These are phyloP conservation scores for Ploettnerulaceae sp. DNA, from an alignment of 2,329 filamentous ascomycete species.

Conservation along the genomic window DNA sequence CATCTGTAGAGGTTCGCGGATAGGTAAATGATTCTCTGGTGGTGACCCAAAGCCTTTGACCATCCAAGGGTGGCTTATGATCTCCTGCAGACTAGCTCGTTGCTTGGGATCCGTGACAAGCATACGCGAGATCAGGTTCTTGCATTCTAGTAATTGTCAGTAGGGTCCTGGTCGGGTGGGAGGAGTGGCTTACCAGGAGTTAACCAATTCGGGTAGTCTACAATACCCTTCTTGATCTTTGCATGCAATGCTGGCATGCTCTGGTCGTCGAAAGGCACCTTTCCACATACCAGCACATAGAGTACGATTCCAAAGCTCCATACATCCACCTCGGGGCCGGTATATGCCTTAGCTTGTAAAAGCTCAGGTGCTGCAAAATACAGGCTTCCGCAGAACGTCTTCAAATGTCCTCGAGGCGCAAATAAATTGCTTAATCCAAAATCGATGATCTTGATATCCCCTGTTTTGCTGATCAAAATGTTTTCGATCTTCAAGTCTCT, in stretches of 20 bases:
- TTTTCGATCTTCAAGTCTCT: slow-evolving; percentile 98
- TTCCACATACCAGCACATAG: slow-evolving; percentile 94
- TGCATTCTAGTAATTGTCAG: slow-evolving; percentile 64
- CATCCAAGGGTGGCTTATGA: slow-evolving; percentile 95
- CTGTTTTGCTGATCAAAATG: slow-evolving; percentile 97
- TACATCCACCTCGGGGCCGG: slow-evolving; percentile 91
- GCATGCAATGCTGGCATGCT: slow-evolving; percentile 98
- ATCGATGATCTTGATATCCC: slow-evolving; percentile 99
- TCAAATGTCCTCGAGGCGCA: slow-evolving; percentile 73
- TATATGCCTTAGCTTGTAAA: slow-evolving; percentile 89
- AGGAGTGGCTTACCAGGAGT: slow-evolving; percentile 64
- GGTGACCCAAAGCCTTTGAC: slow-evolving; percentile 81
- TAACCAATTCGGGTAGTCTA: slow-evolving; percentile 93
- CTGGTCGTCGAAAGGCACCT: slow-evolving; percentile 97
- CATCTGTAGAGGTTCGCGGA: slow-evolving; percentile 76
- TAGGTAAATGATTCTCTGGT: slow-evolving; percentile 83
- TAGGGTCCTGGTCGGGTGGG: background rate
- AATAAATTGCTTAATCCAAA: slow-evolving; percentile 97
- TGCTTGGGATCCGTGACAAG: slow-evolving; percentile 88
- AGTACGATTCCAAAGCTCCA: slow-evolving; percentile 99
- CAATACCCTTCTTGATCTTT: slow-evolving; percentile 95
- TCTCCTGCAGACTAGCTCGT: slow-evolving; percentile 81
- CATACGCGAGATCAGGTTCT: slow-evolving; percentile 89
- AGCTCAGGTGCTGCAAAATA: slow-evolving; percentile 97
- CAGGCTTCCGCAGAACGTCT: slow-evolving; percentile 95